These are phyloP conservation scores for Yamadazyma ubonensis DNA, from an alignment of 805 yeast genomes.

Conservation along the genomic window DNA sequence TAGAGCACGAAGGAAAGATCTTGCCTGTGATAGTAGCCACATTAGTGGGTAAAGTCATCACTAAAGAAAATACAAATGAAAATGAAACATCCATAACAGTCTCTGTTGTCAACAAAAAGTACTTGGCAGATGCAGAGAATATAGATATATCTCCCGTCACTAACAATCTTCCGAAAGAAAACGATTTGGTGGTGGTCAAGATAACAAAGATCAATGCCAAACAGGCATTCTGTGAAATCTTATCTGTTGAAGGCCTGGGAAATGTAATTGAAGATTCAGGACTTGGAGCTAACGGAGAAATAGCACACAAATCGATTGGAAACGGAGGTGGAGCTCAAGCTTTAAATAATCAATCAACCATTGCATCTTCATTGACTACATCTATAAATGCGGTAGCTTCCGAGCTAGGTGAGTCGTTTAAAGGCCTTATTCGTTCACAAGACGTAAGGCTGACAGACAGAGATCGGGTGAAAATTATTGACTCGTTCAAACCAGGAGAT, in stretches of 20 bases:
- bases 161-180: constrained; percentile 72
- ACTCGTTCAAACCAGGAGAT: constrained; percentile 89
- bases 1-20: constrained; percentile 34
- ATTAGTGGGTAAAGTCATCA: constrained; percentile 56
- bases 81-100: constrained; percentile 13
- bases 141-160: constrained; percentile 21
- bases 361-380: constrained; percentile 43
- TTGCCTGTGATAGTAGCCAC: constrained; percentile 56
- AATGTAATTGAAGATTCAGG: constrained; percentile 61
- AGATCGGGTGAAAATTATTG: constrained; percentile 76
- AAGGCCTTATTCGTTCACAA: constrained; percentile 80
- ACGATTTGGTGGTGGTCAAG: constrained; percentile 76
- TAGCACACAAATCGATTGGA: constrained; percentile 38
- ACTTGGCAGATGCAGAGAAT: constrained; percentile 1
- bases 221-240: constrained; percentile 78
- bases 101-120: constrained; percentile 10
- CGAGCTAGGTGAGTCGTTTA: constrained; percentile 85
- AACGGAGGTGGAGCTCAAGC: constrained; percentile 57
- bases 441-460: constrained; percentile 90
- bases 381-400: constrained; percentile 41
- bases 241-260: constrained; percentile 61
- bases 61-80: constrained; percentile 22
- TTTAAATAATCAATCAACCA: constrained; percentile 30
- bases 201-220: constrained; percentile 64
- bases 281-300: constrained; percentile 54